phyloP scores from a whole-genome alignment of 2,329 filamentous ascomycete species.

The Fusarium poae region DNA sequence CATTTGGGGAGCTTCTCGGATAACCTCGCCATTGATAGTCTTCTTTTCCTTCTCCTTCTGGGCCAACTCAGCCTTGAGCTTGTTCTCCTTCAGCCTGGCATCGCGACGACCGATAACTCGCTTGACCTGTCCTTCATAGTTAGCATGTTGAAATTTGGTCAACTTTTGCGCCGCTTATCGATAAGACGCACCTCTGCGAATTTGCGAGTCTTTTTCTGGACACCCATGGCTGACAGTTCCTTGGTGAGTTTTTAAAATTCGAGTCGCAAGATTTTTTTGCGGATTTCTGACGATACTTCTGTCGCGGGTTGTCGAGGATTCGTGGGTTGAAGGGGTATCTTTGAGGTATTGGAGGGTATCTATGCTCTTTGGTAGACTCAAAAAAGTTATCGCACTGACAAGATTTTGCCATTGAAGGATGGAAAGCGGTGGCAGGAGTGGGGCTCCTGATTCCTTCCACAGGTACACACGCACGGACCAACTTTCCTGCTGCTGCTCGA shows the following conservation, averaged over 20 bases:
- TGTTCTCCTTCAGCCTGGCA: slow-evolving; percentile 84
- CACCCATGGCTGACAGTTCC: slow-evolving; percentile 73
- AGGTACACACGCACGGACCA: slow-evolving; percentile 48
- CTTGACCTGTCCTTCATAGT: slow-evolving; percentile 69
- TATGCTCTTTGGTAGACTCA: slow-evolving; percentile 31
- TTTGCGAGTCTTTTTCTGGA: slow-evolving; percentile 91
- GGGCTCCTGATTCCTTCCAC: slow-evolving; percentile 3
- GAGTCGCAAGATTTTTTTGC: neutral
- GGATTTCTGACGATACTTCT: neutral
- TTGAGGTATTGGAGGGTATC: slow-evolving; percentile 22
- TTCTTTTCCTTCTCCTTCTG: slow-evolving; percentile 71
- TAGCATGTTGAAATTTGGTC: slow-evolving; percentile 35
- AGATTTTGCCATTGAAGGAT: slow-evolving; percentile 48
- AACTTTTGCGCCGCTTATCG: slow-evolving; percentile 49
- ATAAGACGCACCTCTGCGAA: slow-evolving; percentile 74
- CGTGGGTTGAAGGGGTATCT: slow-evolving; percentile 16
- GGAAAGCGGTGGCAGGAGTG: slow-evolving; percentile 49
- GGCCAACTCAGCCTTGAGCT: slow-evolving; percentile 71
- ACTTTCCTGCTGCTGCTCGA: slow-evolving; percentile 26
- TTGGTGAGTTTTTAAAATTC: neutral
- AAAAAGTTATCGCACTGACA: slow-evolving; percentile 45
- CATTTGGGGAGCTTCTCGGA: slow-evolving; percentile 85
- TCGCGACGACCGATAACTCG: slow-evolving; percentile 86
- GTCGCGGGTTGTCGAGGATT: neutral
- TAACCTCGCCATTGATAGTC: slow-evolving; percentile 69